A percentile compares a stretch with the other conserved stretches of the same genome.
phyloP scores from a whole-genome alignment of 1,284 basidiomycete species.

The Coniferiporia weirii region DNA sequence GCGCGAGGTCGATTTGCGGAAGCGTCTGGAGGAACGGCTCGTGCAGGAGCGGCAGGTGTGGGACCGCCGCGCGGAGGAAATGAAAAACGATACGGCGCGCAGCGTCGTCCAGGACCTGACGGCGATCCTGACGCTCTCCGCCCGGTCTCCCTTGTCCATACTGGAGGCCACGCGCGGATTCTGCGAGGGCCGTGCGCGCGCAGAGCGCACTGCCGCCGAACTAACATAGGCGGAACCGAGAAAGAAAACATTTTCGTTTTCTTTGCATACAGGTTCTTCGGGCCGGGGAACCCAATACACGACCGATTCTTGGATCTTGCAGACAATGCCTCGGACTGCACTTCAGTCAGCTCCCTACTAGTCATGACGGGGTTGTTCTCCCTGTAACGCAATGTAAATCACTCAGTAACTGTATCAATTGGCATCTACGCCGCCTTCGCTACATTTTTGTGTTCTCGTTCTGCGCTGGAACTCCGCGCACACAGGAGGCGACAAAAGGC shows the following conservation, averaged over 20 bases:
- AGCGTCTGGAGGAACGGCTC: conserved; percentile 10
- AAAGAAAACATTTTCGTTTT: background rate
- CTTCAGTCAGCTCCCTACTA: no score
- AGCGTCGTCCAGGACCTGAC: conserved; percentile 4
- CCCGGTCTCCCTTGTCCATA: conserved; percentile 6
- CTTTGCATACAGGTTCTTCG: background rate
- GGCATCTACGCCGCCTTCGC: background rate
- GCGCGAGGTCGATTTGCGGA: conserved; percentile 10
- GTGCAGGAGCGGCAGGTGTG: conserved; percentile 7
- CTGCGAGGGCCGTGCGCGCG: conserved; percentile 7
- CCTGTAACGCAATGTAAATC: background rate
- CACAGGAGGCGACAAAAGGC: background rate
- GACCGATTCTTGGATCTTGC: background rate
- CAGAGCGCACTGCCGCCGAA: conserved; percentile 3
- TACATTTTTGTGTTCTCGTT: no score
- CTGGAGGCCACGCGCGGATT: conserved; percentile 7
- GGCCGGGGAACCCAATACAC: no score
- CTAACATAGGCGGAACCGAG: background rate
- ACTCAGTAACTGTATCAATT: background rate
- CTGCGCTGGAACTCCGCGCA: background rate
- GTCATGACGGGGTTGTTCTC: background rate
- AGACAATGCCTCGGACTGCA: background rate
- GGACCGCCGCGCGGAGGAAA: conserved; percentile 1
- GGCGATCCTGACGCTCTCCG: conserved; percentile 2
- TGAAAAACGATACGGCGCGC: conserved; percentile 8